Base-by-base conservation (phyloP, 345 rosid species). In the Diplotaxis tenuifolia region DNA sequence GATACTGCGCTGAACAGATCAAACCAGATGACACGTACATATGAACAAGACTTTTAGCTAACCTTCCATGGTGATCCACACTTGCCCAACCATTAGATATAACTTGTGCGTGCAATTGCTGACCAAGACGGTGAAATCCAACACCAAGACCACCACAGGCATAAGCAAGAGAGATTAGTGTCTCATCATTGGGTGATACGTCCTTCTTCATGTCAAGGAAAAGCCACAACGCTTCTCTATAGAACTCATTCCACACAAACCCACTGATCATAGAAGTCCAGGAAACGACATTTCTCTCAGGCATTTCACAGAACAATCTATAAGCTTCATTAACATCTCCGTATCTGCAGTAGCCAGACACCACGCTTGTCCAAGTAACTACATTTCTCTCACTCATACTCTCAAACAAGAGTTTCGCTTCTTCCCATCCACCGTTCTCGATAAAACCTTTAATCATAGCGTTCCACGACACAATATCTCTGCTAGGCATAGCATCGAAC, bases 251-350 rank as follows among this genome's bases (percentile, higher is more conserved):
- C 53, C 53, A 47, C 15, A 9, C 53, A 47, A 47, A 7, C 62
- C 89, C 95, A n/a, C 89, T 79, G 2, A 88, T 62, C 78, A 88
- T 87, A 8, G 89, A 82, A 9, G 88, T 87, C 96, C 90, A 91
- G 5, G 94, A 88, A 32, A 84, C 76, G 10, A 84, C 67, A 81
- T 88, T 90, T 67, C 88, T 88, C 73, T 31, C 78, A 0, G 90
- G 90, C 72, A 84, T 88, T 53, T 82, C 79, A 55, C 80, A 69
- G 55, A 88, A 87, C 65, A 86, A 61, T 71, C 73, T 79, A 31
- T 52, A 79, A 20, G 86, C 92, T 79, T 83, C 80, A 0, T 28
- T 62, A 64, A 84, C 64, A 69, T 85, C 70, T 45, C 92, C 79
- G 9, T 49, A 71, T 42, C 76, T 82, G 70, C 84, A 82, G 78